Base-by-base conservation (phyloP, 345 rosid species). In the Eucalyptus albens region DNA sequence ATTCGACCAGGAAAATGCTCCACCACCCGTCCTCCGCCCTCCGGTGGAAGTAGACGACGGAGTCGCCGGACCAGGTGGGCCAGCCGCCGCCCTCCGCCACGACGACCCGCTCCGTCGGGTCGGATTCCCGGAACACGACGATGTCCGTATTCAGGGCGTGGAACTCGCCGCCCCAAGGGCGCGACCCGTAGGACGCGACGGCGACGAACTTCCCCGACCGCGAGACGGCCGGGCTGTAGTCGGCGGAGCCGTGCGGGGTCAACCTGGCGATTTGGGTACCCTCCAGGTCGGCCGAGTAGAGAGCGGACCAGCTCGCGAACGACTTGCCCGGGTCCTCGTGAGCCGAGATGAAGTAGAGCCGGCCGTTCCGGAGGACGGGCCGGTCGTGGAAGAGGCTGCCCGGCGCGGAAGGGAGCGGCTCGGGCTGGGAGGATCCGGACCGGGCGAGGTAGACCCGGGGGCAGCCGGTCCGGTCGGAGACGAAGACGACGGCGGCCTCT, bases 11-110 rank as follows among this genome's bases (percentile, higher is more conserved):
- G 93, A 89, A 97, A 90, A 97, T 91, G 94, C 99, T 97, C 99
- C 99, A 97, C 98, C 98, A 97, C 10, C 98, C 98, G 86, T 97
- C 99, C 26, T 95, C 95, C 7, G 95, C 95, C 90, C 93, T 93
- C 83, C 95, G 96, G 91, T 97, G 99, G 89, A 97, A 97, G 94
- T 91, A 97, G 82, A 97, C 90, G 42, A 88, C 69, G 19, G 94
- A 92, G 81, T 97, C 99, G n/a, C 97, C 94, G 21, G 92, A 95
- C 99, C 98, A 97, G 33, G 95, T 90, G 24, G 98, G 99, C 99
- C 99, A 97, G 6, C 98, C 98, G 11, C 99, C 99, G 49, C 65
- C 93, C 80, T 97, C 93, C 50, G 93, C 92, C 9, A 95, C 90
- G 49, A 93, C 92, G 45, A 90, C 90, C 69, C 99, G 95, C 42